Base-by-base conservation (phyloP, 768 basidiomycete genomes). In the Pleurotus tuoliensis region DNA sequence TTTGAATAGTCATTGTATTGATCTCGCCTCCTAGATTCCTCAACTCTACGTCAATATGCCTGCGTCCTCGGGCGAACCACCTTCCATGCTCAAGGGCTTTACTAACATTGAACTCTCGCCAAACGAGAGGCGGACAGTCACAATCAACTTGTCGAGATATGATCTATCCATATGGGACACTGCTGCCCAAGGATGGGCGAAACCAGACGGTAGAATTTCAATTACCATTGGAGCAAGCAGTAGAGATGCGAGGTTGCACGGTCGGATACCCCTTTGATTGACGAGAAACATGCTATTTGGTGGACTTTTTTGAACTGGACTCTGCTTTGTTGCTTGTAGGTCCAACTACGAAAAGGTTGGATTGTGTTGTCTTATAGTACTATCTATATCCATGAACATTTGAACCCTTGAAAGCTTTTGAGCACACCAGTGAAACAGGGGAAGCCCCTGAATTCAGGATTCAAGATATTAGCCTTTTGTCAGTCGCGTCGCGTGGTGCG, bases 161-260 rank as follows among this genome's bases (percentile, higher is more conserved):
- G 86, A 88, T 60, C 62, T 90, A 62, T 87, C 83, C 18, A 77
- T 90, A 55, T 93, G 90, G 92, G 88, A 93, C 67, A 81, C 79
- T 1, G 78, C 69, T 8, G 73, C 76, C 22, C 92, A 94, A 68
- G 83, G 87, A 2, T 94, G 92, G 91, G 73, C 74, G 59, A 82
- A 80, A 60, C 90, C 92, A 1, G 63, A 69, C 1, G 91, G 90
- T 1, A 75, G 66, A 41, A 84, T 89, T 63, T 71, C 71, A 18
- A 76, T 94, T 49, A 79, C 82, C 4, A 71, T 91, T 39, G 89
- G 89, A 15, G 77, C 81, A 58, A 90, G 88, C 64, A 88, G 87
- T 63, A 73, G 88, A 57, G 81, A 90, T 67, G 71, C 68, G 12
- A 76, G 79, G 58, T 63, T 90, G 68, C 68, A 62, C 7, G 84